Base-by-base conservation (phyloP, 352 stramenopile species). In the Phytophthora litchii region DNA sequence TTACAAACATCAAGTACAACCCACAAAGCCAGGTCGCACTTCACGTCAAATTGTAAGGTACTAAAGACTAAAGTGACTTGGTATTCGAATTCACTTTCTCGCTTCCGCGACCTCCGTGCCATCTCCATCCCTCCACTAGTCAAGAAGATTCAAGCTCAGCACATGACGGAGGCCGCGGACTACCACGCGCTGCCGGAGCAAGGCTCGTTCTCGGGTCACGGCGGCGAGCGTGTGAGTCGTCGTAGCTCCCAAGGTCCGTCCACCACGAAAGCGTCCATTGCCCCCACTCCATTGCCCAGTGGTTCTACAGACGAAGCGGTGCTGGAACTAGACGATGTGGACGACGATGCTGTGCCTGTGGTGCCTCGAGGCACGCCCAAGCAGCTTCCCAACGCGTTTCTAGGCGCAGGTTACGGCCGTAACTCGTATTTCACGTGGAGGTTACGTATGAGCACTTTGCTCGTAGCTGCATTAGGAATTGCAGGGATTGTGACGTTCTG, bases 391-490 rank as follows among this genome's bases (percentile, higher is more conserved):
- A 52, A 44, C 21, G 58, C 64, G 19, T 82, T 86, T 36, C 67
- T 90, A 17, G 69, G 72, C 11, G 16, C 69, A 1, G 77, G 75
- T 9, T 92, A 86, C 62, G 74, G 74, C 3, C 54, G 54, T 32
- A 94, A 94, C 60, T 92, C 86, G 72, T 94, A 91, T 63, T 94
- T 94, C 67, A 84, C 78, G 16, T 73, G 83, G 59, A 71, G 80
- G 0, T 64, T 94, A 43, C 72, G 74, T 20, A 56, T 78, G 54
- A 72, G 66, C 34, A 79, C 76, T 52, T 34, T 90, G 8, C 52
- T 76, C 14, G 51, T 94, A 19, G 38, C 72, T 6, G 25, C 55
- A 3, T 29, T 93, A 25, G 68, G 78, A 4, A 46, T 78, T 9
- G 31, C 50, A 16, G 83, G 80, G 19, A 76, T 92, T 38, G 38